Evolutionary conservation across 169 alveolate genomes (phyloP).

Genomic region (Plasmodium inui): DNA sequence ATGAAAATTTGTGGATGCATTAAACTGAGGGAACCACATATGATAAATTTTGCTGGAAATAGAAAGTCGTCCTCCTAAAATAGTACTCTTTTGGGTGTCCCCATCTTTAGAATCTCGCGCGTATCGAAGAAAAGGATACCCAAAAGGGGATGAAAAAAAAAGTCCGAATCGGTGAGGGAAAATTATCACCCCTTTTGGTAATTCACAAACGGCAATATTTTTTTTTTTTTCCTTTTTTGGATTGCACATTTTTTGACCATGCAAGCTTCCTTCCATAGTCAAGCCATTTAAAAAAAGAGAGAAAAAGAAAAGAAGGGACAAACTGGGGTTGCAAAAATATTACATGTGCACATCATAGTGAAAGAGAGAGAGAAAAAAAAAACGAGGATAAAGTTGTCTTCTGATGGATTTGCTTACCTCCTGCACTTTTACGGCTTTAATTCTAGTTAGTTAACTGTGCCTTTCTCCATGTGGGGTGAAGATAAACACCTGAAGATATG

Average conservation of each 20-base stretch:
- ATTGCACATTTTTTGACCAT: background rate
- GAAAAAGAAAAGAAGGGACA: conserved; percentile 14
- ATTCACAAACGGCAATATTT: background rate
- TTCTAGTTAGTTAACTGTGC: conserved; percentile 42
- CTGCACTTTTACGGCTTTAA: conserved; percentile 19
- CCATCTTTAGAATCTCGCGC: background rate
- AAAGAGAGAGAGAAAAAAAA: background rate
- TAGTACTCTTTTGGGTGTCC: background rate
- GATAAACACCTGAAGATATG: background rate
- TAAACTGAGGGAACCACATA: background rate
- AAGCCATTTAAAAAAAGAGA: conserved; percentile 4
- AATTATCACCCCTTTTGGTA: background rate
- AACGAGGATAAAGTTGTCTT: background rate
- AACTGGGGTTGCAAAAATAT: background rate
- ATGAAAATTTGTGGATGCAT: background rate
- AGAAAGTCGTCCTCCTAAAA: background rate
- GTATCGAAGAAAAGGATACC: background rate
- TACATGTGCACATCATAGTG: background rate
- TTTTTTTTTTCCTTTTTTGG: background rate
- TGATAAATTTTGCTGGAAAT: background rate
- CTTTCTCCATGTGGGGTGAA: background rate
- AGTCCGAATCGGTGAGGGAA: background rate
- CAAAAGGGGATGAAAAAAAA: background rate
- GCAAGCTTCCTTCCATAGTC: background rate
- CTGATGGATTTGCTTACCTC: conserved; percentile 58